Evolutionary conservation across 1,139 yeast genomes (phyloP).

Genomic region (Nadsonia starkeyi-henricii): DNA sequence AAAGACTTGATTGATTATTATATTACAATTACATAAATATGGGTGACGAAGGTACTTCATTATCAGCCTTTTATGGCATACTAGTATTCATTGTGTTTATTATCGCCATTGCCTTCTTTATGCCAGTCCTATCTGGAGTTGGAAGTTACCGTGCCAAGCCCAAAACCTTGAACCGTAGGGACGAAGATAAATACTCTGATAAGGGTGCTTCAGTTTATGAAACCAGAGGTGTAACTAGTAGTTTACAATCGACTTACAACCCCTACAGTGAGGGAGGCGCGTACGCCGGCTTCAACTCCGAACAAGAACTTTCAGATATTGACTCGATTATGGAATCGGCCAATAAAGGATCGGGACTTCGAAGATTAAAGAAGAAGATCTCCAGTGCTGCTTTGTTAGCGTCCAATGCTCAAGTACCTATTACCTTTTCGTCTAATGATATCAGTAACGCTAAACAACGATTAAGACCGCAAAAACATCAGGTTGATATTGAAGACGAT

Average conservation of each 20-base stretch:
- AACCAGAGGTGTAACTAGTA: neutral
- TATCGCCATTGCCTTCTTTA: neutral
- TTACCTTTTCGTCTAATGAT: neutral
- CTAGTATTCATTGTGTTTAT: neutral
- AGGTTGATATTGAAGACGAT: neutral
- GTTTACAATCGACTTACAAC: neutral
- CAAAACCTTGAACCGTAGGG: neutral
- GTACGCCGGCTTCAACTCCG: neutral
- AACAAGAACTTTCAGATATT: neutral
- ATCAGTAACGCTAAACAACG: neutral
- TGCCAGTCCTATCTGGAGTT: neutral
- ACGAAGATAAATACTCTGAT: neutral
- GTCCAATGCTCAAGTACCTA: neutral
- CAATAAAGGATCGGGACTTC: neutral
- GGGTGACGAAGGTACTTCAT: neutral
- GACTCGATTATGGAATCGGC: neutral
- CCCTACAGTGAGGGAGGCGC: neutral
- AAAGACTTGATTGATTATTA: no score
- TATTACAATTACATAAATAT: neutral
- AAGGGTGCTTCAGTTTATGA: neutral
- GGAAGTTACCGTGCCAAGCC: neutral
- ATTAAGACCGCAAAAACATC: neutral
- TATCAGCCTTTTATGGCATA: neutral
- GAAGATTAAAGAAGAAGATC: neutral
- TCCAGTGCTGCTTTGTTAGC: neutral